Evolutionary conservation across 1,284 basidiomycete species (phyloP), one percentile per base, ranked within the genome.

Genomic region (Phylloboletellus chloephorus): DNA sequence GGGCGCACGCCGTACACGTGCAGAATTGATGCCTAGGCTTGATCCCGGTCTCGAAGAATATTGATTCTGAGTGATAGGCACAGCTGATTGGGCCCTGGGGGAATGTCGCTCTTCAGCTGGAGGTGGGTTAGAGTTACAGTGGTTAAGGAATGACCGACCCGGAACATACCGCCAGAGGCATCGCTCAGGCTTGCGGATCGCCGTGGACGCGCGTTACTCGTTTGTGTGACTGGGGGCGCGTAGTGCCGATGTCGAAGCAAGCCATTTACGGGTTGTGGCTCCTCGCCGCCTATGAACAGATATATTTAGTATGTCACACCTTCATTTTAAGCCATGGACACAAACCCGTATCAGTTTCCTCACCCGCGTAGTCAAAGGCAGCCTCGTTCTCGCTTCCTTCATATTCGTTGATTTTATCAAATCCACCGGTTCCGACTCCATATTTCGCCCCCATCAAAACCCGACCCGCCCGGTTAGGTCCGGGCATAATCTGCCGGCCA

Each of bases 131-230:
- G 31, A 49, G 44, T 37, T 22, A 24, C 26, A 23, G 26, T 20
- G 11, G 6, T 24, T 20, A 37, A 39, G 42, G 48, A 13, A 25
- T 33, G 31, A 22, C 36, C 49, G 31, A 22, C 36, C 49, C 28
- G 31, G 39, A 52, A 52, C 57, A 59, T 65, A 64, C 62, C 47
- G 69, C 71, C 58, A 37, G 67, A 63, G 24, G 75, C 74, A 52
- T 82, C 79, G 52, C 80, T 83, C 37, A 85, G 61, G 55, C 82
- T 84, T 12, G 79, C 78, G 21, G 82, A 84, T 37, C 82, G 69
- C 39, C 82, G 68, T 37, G 79, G 74, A 24, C 81, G 72, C 16
- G 67, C 67, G 38, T 47, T 37, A 20, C 32, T 49, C 32, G 48
- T 44, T 46, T 49, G 53, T 37, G 43, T 34, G 31, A 51, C 44